phyloP scores from a whole-genome alignment of 768 basidiomycete species.

The Leccinum subgranulosum region DNA sequence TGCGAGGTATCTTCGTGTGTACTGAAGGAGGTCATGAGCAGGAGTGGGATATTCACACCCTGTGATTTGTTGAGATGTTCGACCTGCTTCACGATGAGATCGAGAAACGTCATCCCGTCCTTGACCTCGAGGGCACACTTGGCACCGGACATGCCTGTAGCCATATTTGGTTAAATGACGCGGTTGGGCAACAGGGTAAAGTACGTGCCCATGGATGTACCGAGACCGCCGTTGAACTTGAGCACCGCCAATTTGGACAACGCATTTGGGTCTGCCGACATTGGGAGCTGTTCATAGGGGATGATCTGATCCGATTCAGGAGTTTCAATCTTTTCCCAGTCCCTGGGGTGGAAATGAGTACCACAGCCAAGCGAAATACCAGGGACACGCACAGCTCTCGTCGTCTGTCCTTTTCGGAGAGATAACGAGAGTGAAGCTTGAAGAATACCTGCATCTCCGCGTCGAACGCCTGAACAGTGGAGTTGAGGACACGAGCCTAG shows the following conservation, averaged over 20 bases:
- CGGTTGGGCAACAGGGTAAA: neutral
- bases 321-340: conserved; percentile 88
- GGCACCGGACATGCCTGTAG: conserved; percentile 73
- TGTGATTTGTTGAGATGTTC: conserved; percentile 89
- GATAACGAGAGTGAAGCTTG: conserved; percentile 93
- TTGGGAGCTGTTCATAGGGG: conserved; percentile 70
- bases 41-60: conserved; percentile 90
- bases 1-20: conserved; percentile 95
- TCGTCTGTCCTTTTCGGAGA: conserved; percentile 82
- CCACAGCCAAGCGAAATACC: conserved; percentile 4
- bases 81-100: conserved; percentile 90
- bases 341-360: conserved; percentile 40
- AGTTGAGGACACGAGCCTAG: conserved; percentile 37
- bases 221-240: conserved; percentile 93
- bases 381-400: conserved; percentile 69
- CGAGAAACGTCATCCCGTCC: conserved; percentile 97
- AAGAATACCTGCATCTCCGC: conserved; percentile 97
- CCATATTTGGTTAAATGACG: conserved; percentile 1
- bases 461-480: conserved; percentile 57
- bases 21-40: conserved; percentile 99
- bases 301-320: conserved; percentile 85
- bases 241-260: conserved; percentile 93
- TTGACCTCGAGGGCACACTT: conserved; percentile 96
- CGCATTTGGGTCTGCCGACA: conserved; percentile 54
- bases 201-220: conserved; percentile 78